phyloP scores from a whole-genome alignment of 1,284 basidiomycete species.

The Polyporus tsugae region DNA sequence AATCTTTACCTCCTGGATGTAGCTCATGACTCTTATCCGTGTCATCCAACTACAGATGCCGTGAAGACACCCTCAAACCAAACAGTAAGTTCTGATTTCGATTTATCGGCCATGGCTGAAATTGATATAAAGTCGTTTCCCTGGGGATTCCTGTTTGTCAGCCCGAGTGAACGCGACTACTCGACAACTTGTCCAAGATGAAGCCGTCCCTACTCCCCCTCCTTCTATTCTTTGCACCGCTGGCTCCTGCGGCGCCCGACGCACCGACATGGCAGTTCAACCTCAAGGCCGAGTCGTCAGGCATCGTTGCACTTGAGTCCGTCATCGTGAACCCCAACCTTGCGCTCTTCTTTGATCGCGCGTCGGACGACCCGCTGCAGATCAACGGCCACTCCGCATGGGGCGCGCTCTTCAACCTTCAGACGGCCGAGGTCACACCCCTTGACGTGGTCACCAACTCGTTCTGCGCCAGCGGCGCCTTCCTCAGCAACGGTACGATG shows the following conservation, averaged over 20 bases:
- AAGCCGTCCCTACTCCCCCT: not conserved
- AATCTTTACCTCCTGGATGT: not conserved
- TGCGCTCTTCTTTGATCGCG: constrained; percentile 54
- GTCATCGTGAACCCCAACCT: constrained; percentile 54
- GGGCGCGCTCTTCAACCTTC: constrained; percentile 35
- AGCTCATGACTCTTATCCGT: not conserved
- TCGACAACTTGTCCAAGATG: not conserved
- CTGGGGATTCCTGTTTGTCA: not conserved
- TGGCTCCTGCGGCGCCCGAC: constrained; percentile 8
- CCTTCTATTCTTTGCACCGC: not conserved
- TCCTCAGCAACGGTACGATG: constrained; percentile 58
- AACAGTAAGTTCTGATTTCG: not conserved
- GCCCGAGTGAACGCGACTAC: not conserved
- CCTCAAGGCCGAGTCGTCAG: constrained; percentile 48
- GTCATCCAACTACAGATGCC: not conserved
- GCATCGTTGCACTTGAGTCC: constrained; percentile 55
- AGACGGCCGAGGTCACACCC: constrained; percentile 36
- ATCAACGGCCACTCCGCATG: constrained; percentile 23
- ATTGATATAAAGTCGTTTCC: not conserved
- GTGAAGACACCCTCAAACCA: not conserved
- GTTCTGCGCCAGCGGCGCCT: constrained; percentile 38
- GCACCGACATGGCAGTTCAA: constrained; percentile 20
- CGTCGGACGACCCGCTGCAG: constrained; percentile 42
- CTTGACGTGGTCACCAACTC: constrained; percentile 23
- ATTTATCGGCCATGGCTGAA: not conserved